These are phyloP conservation scores for Simplicillium aogashimaense DNA, from an alignment of 2,329 filamentous ascomycete genomes.

Conservation along the genomic window DNA sequence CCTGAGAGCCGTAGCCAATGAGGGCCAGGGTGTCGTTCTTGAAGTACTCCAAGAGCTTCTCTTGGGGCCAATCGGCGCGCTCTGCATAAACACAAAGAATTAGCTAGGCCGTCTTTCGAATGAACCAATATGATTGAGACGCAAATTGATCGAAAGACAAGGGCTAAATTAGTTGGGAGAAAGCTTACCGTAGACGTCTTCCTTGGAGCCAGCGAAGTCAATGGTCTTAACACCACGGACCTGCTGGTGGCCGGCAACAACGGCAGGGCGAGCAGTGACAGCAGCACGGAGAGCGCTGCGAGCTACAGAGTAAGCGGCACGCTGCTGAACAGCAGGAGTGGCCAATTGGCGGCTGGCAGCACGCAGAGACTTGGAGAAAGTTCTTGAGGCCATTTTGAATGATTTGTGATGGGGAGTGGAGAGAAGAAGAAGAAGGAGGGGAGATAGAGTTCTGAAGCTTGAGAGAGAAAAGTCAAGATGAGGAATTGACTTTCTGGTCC, in stretches of 20 bases:
- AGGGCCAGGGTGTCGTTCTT: slow-evolving; percentile 98
- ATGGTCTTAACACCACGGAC: slow-evolving; percentile 93
- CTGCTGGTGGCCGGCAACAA: slow-evolving; percentile 54
- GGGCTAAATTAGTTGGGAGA: not conserved
- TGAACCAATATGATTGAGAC: not conserved
- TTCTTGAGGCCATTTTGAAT: slow-evolving; percentile 67
- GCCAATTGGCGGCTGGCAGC: slow-evolving; percentile 54
- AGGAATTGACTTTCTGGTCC: too few relatives aligned
- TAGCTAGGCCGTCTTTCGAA: not conserved
- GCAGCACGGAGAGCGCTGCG: slow-evolving; percentile 45
- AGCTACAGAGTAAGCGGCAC: slow-evolving; percentile 53
- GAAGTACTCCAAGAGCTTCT: slow-evolving; percentile 99
- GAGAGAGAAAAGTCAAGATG: slow-evolving; percentile 5
- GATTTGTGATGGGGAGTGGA: slow-evolving; percentile 19
- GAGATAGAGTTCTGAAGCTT: slow-evolving; percentile 4
- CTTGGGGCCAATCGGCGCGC: slow-evolving; percentile 95
- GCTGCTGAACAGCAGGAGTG: slow-evolving; percentile 49
- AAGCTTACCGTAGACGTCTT: slow-evolving; percentile 78
- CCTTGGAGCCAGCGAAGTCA: slow-evolving; percentile 93
- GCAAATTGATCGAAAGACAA: too few relatives aligned
- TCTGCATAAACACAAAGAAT: slow-evolving; percentile 42
- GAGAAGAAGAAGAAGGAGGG: slow-evolving; percentile 7
- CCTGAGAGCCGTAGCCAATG: slow-evolving; percentile 96
- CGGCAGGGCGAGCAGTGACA: slow-evolving; percentile 40
- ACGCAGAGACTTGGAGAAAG: slow-evolving; percentile 59